phyloP scores from a whole-genome alignment of 1,139 yeast species.

The Candida mesenterica region DNA sequence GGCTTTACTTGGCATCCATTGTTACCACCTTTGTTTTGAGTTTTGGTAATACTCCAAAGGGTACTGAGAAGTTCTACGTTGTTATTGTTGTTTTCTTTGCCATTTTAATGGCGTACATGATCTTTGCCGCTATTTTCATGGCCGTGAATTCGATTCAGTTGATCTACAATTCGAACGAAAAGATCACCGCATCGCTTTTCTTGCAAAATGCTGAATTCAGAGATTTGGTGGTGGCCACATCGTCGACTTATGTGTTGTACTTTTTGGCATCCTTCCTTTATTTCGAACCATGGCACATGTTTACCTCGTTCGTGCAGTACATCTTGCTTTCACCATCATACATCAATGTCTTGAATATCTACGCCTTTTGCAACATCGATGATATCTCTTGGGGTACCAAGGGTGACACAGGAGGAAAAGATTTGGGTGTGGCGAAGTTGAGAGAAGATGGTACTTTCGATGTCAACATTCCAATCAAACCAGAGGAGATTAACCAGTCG shows the following conservation, averaged over 20 bases:
- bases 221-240: conserved; percentile 49
- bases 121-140: conserved; percentile 58
- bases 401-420: conserved; percentile 46
- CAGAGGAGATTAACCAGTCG: conserved; percentile 59
- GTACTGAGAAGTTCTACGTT: conserved; percentile 79
- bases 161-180: conserved; percentile 29
- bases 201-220: conserved; percentile 44
- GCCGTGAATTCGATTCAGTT: conserved; percentile 44
- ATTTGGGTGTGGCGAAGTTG: conserved; percentile 56
- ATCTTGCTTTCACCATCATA: conserved; percentile 48
- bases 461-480: conserved; percentile 65
- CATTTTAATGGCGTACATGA: conserved; percentile 84
- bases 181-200: conserved; percentile 38
- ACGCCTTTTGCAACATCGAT: conserved; percentile 51
- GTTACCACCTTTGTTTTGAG: conserved; percentile 88
- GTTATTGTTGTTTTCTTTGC: conserved; percentile 90
- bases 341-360: conserved; percentile 47
- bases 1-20: conserved; percentile 88
- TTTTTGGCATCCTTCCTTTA: conserved; percentile 47
- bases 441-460: conserved; percentile 67
- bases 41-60: conserved; percentile 92
- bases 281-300: conserved; percentile 54
- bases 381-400: conserved; percentile 54
- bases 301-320: conserved; percentile 47
- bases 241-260: conserved; percentile 47